phyloP scores from a whole-genome alignment of 257 asterid species.

The Penstemon barbatus region DNA sequence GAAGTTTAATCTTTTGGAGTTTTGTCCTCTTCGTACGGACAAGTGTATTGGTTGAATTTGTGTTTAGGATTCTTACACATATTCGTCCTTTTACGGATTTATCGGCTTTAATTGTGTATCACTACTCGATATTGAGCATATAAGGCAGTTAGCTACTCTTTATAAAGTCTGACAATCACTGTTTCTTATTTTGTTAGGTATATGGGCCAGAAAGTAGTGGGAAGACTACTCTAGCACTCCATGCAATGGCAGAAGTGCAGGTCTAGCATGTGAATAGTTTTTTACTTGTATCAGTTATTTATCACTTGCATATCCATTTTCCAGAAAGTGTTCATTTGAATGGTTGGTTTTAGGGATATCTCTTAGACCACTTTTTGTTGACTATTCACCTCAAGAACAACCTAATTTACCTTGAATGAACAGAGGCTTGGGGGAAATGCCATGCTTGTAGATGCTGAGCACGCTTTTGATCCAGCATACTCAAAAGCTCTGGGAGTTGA shows the following conservation, averaged over 20 bases:
- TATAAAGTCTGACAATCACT: conserved; percentile 24
- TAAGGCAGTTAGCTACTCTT: conserved; percentile 1
- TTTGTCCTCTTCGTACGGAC: too few species aligned
- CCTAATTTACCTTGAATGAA: conserved; percentile 30
- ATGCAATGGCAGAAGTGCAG: conserved; percentile 99
- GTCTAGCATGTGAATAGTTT: conserved; percentile 62
- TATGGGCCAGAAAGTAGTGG: conserved; percentile 99
- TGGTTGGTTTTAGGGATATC: conserved; percentile 18
- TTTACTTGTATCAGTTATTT: conserved; percentile 24
- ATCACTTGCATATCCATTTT: conserved; percentile 20
- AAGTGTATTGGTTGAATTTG: too few species aligned
- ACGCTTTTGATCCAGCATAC: conserved; percentile 97
- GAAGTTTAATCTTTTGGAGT: too few species aligned
- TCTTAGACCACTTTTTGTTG: conserved; percentile 9
- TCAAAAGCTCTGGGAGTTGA: conserved; percentile 94
- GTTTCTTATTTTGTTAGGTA: conserved; percentile 46
- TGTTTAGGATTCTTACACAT: too few species aligned
- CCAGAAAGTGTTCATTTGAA: conserved; percentile 6
- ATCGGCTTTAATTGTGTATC: too few species aligned
- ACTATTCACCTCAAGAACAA: conserved; percentile 20
- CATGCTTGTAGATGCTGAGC: conserved; percentile 99
- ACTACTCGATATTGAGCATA: background rate
- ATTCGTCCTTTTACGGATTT: too few species aligned
- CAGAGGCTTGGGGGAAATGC: conserved; percentile 98
- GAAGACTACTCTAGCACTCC: conserved; percentile 96